Evolutionary conservation across 2,329 filamentous ascomycete species (phyloP).

Genomic region (Colletotrichum costaricense): DNA sequence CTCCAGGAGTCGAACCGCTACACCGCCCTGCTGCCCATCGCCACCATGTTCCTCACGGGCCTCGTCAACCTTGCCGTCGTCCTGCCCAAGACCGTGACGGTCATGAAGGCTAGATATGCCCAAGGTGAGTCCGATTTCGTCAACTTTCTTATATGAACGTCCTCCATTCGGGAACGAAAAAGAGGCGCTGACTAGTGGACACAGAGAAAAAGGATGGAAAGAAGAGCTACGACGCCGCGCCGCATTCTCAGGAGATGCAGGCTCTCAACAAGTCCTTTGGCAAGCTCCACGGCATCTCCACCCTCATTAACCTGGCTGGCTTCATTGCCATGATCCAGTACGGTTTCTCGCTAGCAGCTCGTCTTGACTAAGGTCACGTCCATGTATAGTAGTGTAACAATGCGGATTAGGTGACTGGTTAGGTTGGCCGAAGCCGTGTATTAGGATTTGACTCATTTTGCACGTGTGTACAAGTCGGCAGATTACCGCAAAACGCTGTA

Average conservation of each 20-base stretch:
- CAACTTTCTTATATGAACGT: too few species aligned
- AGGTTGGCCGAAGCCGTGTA: conserved; percentile 9
- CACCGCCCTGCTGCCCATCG: conserved; percentile 75
- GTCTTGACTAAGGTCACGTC: conserved; percentile 57
- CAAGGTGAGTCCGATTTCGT: conserved; percentile 68
- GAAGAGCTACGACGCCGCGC: conserved; percentile 81
- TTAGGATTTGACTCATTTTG: conserved; percentile 7
- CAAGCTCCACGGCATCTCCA: conserved; percentile 83
- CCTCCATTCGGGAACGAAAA: too few species aligned
- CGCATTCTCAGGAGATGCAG: conserved; percentile 88
- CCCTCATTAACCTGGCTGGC: conserved; percentile 79
- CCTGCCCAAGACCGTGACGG: conserved; percentile 78
- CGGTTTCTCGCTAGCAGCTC: conserved; percentile 77
- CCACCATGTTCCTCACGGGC: conserved; percentile 76
- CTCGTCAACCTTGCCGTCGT: conserved; percentile 77
- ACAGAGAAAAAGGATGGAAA: conserved; percentile 89
- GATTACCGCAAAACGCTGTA: neutral
- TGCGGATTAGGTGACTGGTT: neutral
- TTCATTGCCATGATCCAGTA: conserved; percentile 80
- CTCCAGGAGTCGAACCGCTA: conserved; percentile 70
- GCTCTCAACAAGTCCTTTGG: conserved; percentile 83
- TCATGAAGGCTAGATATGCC: conserved; percentile 80
- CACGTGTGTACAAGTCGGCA: conserved; percentile 17
- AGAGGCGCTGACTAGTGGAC: neutral
- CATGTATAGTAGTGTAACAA: neutral